Evolutionary conservation across 208 protist genomes (phyloP).

Genomic region (Blastocrithidia nonstop): DNA sequence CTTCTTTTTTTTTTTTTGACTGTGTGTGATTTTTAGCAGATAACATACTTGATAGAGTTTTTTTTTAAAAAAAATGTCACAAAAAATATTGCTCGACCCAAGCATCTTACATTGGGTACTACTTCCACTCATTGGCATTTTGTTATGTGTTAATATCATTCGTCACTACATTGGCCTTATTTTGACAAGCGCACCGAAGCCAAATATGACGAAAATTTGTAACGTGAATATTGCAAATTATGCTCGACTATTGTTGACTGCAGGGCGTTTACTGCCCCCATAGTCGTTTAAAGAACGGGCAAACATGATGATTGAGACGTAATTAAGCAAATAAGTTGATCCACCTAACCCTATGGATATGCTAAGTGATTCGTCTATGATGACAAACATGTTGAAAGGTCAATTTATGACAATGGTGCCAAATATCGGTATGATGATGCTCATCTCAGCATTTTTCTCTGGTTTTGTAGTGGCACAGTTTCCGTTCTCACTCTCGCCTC

Average conservation of each 20-base stretch:
- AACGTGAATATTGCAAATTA: slow-evolving; percentile 64
- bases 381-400: slow-evolving; percentile 91
- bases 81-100: slow-evolving; percentile 85
- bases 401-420: slow-evolving; percentile 89
- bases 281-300: slow-evolving; percentile 46
- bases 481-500: slow-evolving; percentile 88
- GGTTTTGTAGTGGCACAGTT: slow-evolving; percentile 94
- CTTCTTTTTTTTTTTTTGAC: no score
- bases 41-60: slow-evolving; percentile 1
- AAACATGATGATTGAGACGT: slow-evolving; percentile 22
- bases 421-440: slow-evolving; percentile 92
- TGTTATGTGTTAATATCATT: slow-evolving; percentile 86
- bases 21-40: no score
- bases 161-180: slow-evolving; percentile 74
- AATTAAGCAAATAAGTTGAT: slow-evolving; percentile 51
- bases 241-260: slow-evolving; percentile 26
- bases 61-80: slow-evolving; percentile 7
- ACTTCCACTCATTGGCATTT: slow-evolving; percentile 88
- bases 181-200: slow-evolving; percentile 23
- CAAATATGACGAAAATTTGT: slow-evolving; percentile 34
- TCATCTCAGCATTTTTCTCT: slow-evolving; percentile 92
- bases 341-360: slow-evolving; percentile 79
- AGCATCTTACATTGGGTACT: slow-evolving; percentile 93
- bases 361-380: slow-evolving; percentile 85
- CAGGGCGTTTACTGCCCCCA: slow-evolving; percentile 35